Base-by-base conservation (phyloP, 164 flowering plant species). In the Buxus sempervirens region DNA sequence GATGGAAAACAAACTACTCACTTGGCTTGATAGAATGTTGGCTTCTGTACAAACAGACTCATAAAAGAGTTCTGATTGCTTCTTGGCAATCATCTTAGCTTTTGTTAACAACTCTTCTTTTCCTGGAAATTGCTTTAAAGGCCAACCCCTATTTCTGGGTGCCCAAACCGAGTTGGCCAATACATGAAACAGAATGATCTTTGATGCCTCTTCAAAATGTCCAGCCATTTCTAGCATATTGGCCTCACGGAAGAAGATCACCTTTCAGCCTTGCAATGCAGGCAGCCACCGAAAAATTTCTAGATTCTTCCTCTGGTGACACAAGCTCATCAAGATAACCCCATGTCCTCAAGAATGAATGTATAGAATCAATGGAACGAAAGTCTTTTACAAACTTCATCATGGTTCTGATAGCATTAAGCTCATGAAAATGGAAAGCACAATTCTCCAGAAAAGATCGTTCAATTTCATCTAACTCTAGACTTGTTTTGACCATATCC, bases 221-320 rank as follows among this genome's bases (percentile, higher is more conserved):
- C 83, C 86, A 36, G 85, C 86, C 76, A 88, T 86, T 27, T 65
- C 87, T 18, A 82, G 70, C 65, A 90, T 75, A 73, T 87, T 84
- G 60, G 84, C 88, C 73, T 80, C 86, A 57, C n/a, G 42, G 78
- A 19, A 81, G 71, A 58, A 75, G 27, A 65, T 88, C 74, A 10
- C 90, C 90, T 58, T 62, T 80, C 60, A 56, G 9, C 65, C 71
- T 76, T 21, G 90, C 90, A 57, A 84, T 79, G 27, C 72, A 53
- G 6, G 85, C 84, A 60, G 93, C 89, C 67, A 80, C 86, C 49
- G 73, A 4, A 73, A 79, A 87, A 73, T 86, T 82, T 18, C 86
- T 83, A 0, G 58, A 72, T 58, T 83, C 88, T 71, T 63, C 79
- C 71, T 90, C 93, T 63, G 84, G 45, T 41, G 18, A 1, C 21